Evolutionary conservation across 805 yeast genomes (phyloP).

Genomic region (Zygoascus biomembranicola): DNA sequence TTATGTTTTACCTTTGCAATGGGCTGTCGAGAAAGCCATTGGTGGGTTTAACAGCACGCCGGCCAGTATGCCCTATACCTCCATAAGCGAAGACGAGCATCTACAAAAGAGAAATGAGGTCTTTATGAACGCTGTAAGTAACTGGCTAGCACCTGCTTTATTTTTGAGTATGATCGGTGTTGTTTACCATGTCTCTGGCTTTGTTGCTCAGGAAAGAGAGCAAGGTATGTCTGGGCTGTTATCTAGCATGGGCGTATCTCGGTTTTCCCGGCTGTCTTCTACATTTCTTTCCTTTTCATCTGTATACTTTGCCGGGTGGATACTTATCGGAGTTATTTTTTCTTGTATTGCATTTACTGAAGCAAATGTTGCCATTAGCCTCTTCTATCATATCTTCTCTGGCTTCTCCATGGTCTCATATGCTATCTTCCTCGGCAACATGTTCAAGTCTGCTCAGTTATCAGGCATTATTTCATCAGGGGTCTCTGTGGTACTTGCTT

Average conservation of each 20-base stretch:
- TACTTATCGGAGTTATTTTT: conserved; percentile 22
- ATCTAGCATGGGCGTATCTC: conserved; percentile 27
- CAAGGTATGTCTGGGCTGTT: conserved; percentile 25
- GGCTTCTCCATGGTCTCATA: conserved; percentile 28
- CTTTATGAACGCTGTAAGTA: conserved; percentile 22
- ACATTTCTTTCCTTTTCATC: conserved; percentile 24
- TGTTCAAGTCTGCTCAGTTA: conserved; percentile 26
- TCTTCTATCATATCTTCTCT: conserved; percentile 26
- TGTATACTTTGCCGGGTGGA: conserved; percentile 29
- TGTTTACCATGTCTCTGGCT: conserved; percentile 29
- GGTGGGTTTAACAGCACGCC: conserved; percentile 21
- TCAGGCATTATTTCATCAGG: conserved; percentile 30
- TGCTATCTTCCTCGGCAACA: conserved; percentile 24
- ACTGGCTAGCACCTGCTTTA: conserved; percentile 29
- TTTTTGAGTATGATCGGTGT: conserved; percentile 30
- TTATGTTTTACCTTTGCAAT: conserved; percentile 28
- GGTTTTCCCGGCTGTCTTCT: conserved; percentile 22
- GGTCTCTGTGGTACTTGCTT: conserved; percentile 24
- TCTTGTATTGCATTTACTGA: conserved; percentile 20
- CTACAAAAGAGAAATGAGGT: conserved; percentile 20
- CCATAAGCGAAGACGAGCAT: conserved; percentile 20
- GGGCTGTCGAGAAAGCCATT: conserved; percentile 29
- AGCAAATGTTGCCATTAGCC: conserved; percentile 19
- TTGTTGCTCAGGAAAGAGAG: conserved; percentile 28
- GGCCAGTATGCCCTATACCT: conserved; percentile 26